These are phyloP conservation scores for Citrus hindsii DNA, from an alignment of 345 rosid species.

Conservation along the genomic window DNA sequence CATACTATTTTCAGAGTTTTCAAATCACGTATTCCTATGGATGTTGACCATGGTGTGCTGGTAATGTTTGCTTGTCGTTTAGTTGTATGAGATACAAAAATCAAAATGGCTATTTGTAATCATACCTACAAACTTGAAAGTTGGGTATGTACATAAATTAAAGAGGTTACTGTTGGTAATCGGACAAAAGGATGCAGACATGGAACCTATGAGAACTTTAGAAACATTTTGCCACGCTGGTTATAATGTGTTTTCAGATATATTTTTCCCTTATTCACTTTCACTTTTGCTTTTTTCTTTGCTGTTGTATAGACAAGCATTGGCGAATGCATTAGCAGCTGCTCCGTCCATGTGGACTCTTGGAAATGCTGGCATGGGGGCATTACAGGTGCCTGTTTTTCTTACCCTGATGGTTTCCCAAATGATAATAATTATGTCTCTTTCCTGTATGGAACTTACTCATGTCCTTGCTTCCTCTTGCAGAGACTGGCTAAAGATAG, in stretches of 20 bases:
- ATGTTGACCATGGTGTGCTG: neutral
- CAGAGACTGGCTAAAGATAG: conserved; percentile 95
- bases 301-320: conserved; percentile 53
- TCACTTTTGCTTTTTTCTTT: neutral
- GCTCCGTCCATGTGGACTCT: conserved; percentile 99
- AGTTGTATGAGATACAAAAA: neutral
- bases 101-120: neutral
- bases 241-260: neutral
- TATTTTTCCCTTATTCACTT: neutral
- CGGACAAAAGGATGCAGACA: neutral
- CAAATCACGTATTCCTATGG: neutral
- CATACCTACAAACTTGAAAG: neutral
- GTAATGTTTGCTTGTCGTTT: neutral
- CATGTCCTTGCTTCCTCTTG: neutral
- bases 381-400: conserved; percentile 62
- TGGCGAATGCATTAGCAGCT: conserved; percentile 88
- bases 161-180: neutral
- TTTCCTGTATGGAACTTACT: neutral
- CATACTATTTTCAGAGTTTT: neutral
- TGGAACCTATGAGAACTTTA: neutral
- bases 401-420: neutral
- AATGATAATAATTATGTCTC: neutral
- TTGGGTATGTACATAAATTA: neutral
- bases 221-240: neutral
- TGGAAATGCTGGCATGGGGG: conserved; percentile 99